Base-by-base conservation (phyloP, 179 eudicot genomes). In the Heliamphora pulchella region DNA sequence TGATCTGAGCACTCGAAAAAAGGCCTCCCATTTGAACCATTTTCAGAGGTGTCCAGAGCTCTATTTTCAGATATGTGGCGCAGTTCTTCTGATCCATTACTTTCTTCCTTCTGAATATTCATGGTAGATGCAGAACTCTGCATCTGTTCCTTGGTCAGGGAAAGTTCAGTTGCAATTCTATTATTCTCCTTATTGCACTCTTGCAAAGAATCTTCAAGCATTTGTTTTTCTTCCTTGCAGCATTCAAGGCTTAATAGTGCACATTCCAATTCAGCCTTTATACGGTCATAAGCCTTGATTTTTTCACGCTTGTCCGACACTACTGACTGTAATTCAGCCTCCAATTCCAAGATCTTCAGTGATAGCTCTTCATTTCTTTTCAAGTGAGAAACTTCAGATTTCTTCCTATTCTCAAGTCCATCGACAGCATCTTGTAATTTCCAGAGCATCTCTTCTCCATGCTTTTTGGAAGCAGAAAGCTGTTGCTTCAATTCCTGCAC, bases 181-280 rank as follows among this genome's bases (percentile, higher is more conserved):
- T 82, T 58, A 71, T 86, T 91, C 83, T 89, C 90, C 64, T 86
- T 84, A 83, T 76, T 82, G 80, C 89, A 90, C 79, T 91, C 89
- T 82, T 84, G 85, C 81, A 90, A 84, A 76, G 88, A 87, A 74
- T 79, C 81, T 78, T 87, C 80, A 17, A 92, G 88, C 89, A 83
- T 90, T 83, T 88, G 87, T 80, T 96, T 96, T 85, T 96, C 99
- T 85, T 96, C 98, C 88, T 87, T 96, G 84, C 97, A 96, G 80
- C 96, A 96, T 81, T 92, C 98, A 67, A 94, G 88, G 84, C 94
- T 92, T 82, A 92, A 87, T 66, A 87, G 51, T 14, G 96, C 91
- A 86, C 99, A 96, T 76, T 96, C 99, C 81, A 96, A 69, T 76
- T 94, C 96, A 39, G 94, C 91, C 87, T 89, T 90, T 46, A 88